Percentiles rank a stretch among this genome's conserved stretches.
Evolutionary conservation across 2,329 filamentous ascomycete genomes (phyloP).

Genomic region (Tolypocladium ovalisporum): DNA sequence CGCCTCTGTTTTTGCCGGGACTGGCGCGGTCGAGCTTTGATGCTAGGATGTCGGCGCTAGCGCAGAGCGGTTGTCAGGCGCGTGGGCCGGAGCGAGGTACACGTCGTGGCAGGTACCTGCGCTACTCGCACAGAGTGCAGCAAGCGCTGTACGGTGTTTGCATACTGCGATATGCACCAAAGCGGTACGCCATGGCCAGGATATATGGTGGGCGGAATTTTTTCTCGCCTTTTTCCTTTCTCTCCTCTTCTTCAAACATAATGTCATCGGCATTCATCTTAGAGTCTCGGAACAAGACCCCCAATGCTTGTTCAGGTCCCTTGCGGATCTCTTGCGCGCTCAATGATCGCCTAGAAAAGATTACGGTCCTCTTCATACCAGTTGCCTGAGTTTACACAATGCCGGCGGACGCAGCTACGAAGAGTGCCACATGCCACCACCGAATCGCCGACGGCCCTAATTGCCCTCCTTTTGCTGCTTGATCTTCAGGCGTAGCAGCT

Average conservation of each 20-base stretch:
- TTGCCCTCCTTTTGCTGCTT: slow-evolving; percentile 51
- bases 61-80: background rate
- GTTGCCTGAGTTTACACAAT: slow-evolving; percentile 48
- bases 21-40: slow-evolving; percentile 11
- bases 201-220: slow-evolving; percentile 11
- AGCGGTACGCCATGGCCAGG: slow-evolving; percentile 2
- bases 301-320: slow-evolving; percentile 92
- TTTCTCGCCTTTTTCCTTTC: slow-evolving; percentile 15
- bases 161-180: slow-evolving; percentile 16
- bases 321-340: slow-evolving; percentile 83
- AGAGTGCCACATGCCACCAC: slow-evolving; percentile 33
- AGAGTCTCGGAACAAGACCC: slow-evolving; percentile 96
- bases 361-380: slow-evolving; percentile 58
- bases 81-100: background rate
- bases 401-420: slow-evolving; percentile 31
- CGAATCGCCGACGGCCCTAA: background rate
- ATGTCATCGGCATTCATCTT: slow-evolving; percentile 88
- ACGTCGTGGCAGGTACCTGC: background rate
- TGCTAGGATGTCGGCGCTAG: background rate
- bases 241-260: slow-evolving; percentile 41
- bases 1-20: slow-evolving; percentile 4
- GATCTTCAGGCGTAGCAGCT: slow-evolving; percentile 72
- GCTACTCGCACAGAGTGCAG: background rate
- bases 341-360: slow-evolving; percentile 86
- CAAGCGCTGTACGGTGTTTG: background rate